Conservation (phyloP, 2,329 filamentous ascomycete species). For the Trichoderma sp. region DNA sequence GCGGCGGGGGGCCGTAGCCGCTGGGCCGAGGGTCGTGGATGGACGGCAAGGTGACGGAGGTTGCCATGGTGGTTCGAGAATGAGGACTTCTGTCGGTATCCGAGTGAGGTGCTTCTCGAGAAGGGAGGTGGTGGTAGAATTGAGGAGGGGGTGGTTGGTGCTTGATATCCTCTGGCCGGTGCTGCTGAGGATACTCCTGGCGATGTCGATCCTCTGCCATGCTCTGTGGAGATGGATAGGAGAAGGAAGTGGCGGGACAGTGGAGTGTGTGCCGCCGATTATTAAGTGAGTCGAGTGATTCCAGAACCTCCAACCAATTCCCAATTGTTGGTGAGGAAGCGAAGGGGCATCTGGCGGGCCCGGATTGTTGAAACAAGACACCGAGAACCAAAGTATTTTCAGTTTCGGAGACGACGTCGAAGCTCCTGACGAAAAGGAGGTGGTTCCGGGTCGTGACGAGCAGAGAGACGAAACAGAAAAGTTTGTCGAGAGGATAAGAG, state of each 20-base stretch:
- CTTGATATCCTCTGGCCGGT: slow-evolving; percentile 39
- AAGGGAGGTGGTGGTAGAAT: slow-evolving; percentile 33
- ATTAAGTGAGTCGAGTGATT: slow-evolving; percentile 20
- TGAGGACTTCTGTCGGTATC: slow-evolving; percentile 9
- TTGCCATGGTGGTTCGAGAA: slow-evolving; percentile 39
- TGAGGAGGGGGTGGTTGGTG: slow-evolving; percentile 42
- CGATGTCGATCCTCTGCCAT: slow-evolving; percentile 41
- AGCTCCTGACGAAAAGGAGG: not conserved
- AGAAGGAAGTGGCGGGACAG: slow-evolving; percentile 18
- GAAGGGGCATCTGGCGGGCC: slow-evolving; percentile 15
- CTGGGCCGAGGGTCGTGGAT: slow-evolving; percentile 46
- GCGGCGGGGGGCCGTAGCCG: slow-evolving; percentile 33
- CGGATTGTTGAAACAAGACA: not conserved
- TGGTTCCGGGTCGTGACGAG: not conserved
- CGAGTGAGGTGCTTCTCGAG: slow-evolving; percentile 42
- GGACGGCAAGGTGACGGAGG: slow-evolving; percentile 47
- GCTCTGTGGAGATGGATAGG: slow-evolving; percentile 28
- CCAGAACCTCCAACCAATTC: slow-evolving; percentile 17
- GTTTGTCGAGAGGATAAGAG: not conserved
- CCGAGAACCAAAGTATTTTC: not conserved
- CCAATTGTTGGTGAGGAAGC: slow-evolving; percentile 11
- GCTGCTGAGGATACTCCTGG: slow-evolving; percentile 37
- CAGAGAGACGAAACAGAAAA: not conserved
- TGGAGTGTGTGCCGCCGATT: slow-evolving; percentile 3
- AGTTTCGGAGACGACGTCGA: not conserved